phyloP scores from a whole-genome alignment of 2,329 filamentous ascomycete species.

The Pseudodiploospora longispora region DNA sequence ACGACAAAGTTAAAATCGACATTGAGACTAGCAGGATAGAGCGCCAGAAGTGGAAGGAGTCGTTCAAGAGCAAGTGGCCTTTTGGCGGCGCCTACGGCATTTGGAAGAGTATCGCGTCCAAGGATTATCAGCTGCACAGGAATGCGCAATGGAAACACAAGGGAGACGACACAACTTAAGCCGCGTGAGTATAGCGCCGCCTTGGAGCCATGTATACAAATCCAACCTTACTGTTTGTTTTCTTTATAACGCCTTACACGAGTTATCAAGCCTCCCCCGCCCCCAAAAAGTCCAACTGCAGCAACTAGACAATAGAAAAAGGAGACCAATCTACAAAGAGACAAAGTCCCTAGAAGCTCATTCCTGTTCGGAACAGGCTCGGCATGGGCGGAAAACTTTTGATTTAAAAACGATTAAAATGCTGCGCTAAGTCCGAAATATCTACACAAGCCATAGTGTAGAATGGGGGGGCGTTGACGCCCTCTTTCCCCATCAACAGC shows the following conservation, averaged over 20 bases:
- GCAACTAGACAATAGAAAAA: too few relatives aligned
- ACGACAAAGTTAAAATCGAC: constrained; percentile 60
- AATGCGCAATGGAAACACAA: constrained; percentile 47
- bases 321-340: too few relatives aligned
- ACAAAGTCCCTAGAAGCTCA: too few relatives aligned
- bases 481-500: neutral
- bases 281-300: too few relatives aligned
- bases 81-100: constrained; percentile 53
- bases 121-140: constrained; percentile 47
- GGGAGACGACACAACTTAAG: constrained; percentile 8
- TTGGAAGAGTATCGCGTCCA: constrained; percentile 48
- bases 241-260: too few relatives aligned
- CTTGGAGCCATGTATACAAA: too few relatives aligned
- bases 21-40: constrained; percentile 34
- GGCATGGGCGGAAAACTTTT: too few relatives aligned
- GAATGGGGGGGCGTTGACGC: neutral
- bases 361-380: too few relatives aligned
- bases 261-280: too few relatives aligned
- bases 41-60: constrained; percentile 30
- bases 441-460: constrained; percentile 8
- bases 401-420: too few relatives aligned
- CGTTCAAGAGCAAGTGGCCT: constrained; percentile 43
- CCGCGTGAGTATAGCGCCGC: neutral
- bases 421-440: neutral
- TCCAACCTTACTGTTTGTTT: too few relatives aligned